Evolutionary conservation across 2,329 filamentous ascomycete species (phyloP).

Genomic region (Aspergillus calidoustus): DNA sequence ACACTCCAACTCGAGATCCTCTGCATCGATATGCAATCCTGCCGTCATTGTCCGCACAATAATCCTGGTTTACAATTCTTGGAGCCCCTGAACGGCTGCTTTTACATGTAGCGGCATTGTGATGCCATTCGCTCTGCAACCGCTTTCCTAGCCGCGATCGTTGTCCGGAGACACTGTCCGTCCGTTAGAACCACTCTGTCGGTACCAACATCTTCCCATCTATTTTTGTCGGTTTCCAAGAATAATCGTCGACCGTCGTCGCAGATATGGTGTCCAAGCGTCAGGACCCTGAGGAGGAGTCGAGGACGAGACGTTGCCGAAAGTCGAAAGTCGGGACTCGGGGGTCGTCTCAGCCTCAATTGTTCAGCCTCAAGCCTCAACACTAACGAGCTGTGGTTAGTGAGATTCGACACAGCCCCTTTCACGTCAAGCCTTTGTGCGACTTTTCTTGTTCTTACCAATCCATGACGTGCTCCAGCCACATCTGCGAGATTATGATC

Average conservation of each 20-base stretch:
- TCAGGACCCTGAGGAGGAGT: background rate
- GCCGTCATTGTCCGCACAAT: background rate
- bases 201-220: conserved; percentile 21
- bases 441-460: background rate
- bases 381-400: conserved; percentile 10
- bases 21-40: background rate
- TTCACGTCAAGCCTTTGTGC: background rate
- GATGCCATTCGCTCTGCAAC: conserved; percentile 20
- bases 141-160: conserved; percentile 15
- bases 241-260: conserved; percentile 14
- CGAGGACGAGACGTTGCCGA: background rate
- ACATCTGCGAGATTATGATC: background rate
- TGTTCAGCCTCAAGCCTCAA: conserved; percentile 22
- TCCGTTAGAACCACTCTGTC: conserved; percentile 19
- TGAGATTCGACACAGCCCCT: conserved; percentile 1
- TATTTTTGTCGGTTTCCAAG: conserved; percentile 19
- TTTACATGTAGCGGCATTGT: background rate
- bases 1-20: background rate
- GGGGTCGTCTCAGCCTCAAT: conserved; percentile 21
- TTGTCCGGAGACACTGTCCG: conserved; percentile 19
- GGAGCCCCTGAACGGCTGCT: background rate
- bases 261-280: background rate
- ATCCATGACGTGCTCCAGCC: conserved; percentile 5
- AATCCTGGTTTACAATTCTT: background rate
- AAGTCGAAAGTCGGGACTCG: background rate